Base-by-base conservation (phyloP, 1,139 yeast genomes). In the Yamadazyma siamensis region DNA sequence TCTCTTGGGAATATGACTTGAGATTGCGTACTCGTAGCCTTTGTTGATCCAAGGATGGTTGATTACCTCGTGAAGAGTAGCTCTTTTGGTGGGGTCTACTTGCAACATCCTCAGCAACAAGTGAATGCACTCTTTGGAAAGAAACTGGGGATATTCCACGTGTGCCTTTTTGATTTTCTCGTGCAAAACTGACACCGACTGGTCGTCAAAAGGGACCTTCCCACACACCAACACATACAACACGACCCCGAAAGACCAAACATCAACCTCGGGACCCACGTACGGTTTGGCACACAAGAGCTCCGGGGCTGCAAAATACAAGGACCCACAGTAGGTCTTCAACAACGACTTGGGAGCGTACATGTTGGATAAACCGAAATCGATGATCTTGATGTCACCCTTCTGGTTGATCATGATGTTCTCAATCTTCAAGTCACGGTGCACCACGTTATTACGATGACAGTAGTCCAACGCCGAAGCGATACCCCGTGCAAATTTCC, bases 301-400 rank as follows among this genome's bases (percentile, higher is more conserved):
- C 55, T 94, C 99, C 0, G 99, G 99, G 0, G 99, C 98, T 1
- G 98, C 99, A 71, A 91, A 94, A 56, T 94, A 94, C 32, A 94
- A 69, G 1, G 97, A 88, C 1, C 99, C 99, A 68, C 99, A 94
- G 54, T 87, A 94, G 0, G 99, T 94, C 51, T 86, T 87, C 47
- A 94, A 74, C 33, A 87, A 66, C 28, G 78, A 68, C 38, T 75
- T 75, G 15, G 81, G 78, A 24, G 89, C 77, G 54, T 77, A 94
- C 52, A 94, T 64, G 56, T 94, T 94, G 9, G 96, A 86, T 31
- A 94, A 71, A 6, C 99, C 99, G 59, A 94, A 91, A 62, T 91
- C 99, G 43, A 91, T 91, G 45, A 94, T 84, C 54, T 89, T 89
- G 50, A 94, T 83, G 50, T 91, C 96, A 36, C 98, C 98, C 38